Evolutionary conservation across 2,329 filamentous ascomycete genomes (phyloP), one percentile per base, ranked within the genome.

Genomic region (Lasiodiplodia gonubiensis): DNA sequence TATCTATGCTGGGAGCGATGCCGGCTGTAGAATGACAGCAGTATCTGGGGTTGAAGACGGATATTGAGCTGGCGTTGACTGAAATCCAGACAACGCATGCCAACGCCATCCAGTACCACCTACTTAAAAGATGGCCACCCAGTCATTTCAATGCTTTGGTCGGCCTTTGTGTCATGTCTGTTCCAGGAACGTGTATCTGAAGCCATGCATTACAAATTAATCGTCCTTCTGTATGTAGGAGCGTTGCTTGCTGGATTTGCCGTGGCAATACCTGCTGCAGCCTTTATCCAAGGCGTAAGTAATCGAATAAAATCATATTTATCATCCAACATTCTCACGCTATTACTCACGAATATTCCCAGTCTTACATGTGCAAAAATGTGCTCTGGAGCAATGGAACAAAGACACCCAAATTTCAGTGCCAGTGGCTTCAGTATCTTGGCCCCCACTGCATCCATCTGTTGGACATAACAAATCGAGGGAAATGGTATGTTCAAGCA

Each of bases 311-410:
- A 25, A 14, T 2, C 54, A 10, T 30, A 18, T 42, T 37, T 11
- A 3, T 12, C 16, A 3, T 33, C 6, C 3, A 10, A 11, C 4
- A 30, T 4, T 10, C n/a, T 52, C 21, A 23, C 49, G 10, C 18
- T 18, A 52, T 27, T 55, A 30, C 8, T 55, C 18, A 55, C 14
- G 16, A 37, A 8, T 12, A 2, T 42, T 10, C 14, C 21, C 2
- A 63, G 59, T 18, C 37, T 5, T 63, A 63, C n/a, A 61, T 61
- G 57, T 61, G 59, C 18, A 37, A 5, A 18, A 30, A 37, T n/a
- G 27, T 37, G 3, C 51, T 63, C 46, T 63, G 59, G 59, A 27
- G 27, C 33, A 63, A 52, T 46, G 25, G 21, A 21, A 23, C 59
- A 11, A 49, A 51, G 1, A 14, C 23, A 16, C 4, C 42, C 6